phyloP scores from a whole-genome alignment of 2,329 filamentous ascomycete species.

The Aspergillus vadensis region DNA sequence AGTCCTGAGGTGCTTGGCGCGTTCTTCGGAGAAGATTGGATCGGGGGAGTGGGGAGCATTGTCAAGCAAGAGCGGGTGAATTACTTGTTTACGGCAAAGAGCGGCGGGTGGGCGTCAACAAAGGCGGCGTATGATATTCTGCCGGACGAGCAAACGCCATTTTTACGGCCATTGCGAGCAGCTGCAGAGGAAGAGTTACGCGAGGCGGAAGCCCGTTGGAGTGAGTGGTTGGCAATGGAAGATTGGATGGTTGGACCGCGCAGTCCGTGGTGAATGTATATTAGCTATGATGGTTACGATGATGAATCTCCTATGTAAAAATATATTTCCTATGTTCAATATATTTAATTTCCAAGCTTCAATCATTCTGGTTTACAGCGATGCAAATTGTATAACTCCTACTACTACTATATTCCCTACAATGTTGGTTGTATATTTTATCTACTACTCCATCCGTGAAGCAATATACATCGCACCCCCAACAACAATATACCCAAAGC shows the following conservation, averaged over 20 bases:
- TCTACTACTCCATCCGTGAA: background rate
- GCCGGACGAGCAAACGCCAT: constrained; percentile 80
- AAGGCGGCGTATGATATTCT: constrained; percentile 88
- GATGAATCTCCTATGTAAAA: constrained; percentile 29
- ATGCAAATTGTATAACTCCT: no score
- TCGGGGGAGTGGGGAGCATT: constrained; percentile 73
- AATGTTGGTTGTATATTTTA: no score
- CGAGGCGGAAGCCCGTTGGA: constrained; percentile 81
- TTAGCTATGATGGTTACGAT: constrained; percentile 11
- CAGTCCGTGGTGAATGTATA: constrained; percentile 34
- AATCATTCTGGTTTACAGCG: background rate
- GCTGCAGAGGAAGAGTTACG: constrained; percentile 78
- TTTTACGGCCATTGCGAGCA: constrained; percentile 75
- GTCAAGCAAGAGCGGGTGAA: constrained; percentile 89
- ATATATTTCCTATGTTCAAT: constrained; percentile 4
- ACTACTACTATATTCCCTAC: no score
- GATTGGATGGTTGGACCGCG: constrained; percentile 94
- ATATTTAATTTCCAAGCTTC: background rate
- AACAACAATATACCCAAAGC: background rate
- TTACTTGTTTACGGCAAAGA: constrained; percentile 93
- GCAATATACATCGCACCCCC: background rate
- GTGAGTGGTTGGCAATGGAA: constrained; percentile 93
- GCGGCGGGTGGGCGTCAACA: constrained; percentile 81
- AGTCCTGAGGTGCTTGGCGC: constrained; percentile 78
- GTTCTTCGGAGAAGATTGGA: constrained; percentile 91